Percentiles rank a stretch among this genome's conserved stretches.
These are phyloP conservation scores for Coemansia sp. DNA, from an alignment of 192 early-diverging fungal species.

Conservation along the genomic window DNA sequence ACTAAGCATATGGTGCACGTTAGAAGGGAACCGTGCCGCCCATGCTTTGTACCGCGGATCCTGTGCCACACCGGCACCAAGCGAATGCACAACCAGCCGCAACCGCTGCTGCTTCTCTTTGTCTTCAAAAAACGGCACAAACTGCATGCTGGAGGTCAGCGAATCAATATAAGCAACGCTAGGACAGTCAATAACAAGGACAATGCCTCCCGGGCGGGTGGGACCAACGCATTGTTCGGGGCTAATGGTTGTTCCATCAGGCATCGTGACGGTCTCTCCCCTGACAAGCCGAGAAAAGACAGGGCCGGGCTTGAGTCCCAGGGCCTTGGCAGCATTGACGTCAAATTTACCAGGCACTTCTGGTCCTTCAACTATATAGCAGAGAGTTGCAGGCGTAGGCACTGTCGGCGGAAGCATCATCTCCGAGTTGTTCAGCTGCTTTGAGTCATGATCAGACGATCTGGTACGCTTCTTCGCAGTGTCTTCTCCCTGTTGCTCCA, in stretches of 20 bases:
- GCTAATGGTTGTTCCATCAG: slow-evolving; percentile 66
- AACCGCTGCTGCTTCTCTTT: slow-evolving; percentile 20
- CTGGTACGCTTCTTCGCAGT: slow-evolving; percentile 32
- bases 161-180: slow-evolving; percentile 53
- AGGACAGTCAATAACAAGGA: slow-evolving; percentile 72
- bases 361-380: slow-evolving; percentile 76
- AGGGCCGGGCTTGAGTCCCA: slow-evolving; percentile 69
- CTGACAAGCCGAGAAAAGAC: slow-evolving; percentile 58
- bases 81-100: slow-evolving; percentile 65
- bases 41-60: slow-evolving; percentile 66
- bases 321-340: slow-evolving; percentile 57
- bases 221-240: slow-evolving; percentile 69
- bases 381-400: slow-evolving; percentile 56
- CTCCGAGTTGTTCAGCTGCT: slow-evolving; percentile 12
- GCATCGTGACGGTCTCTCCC: slow-evolving; percentile 59
- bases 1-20: slow-evolving; percentile 78
- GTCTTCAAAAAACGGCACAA: slow-evolving; percentile 41
- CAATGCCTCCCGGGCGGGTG: slow-evolving; percentile 59
- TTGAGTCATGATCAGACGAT: slow-evolving; percentile 19
- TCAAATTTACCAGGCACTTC: slow-evolving; percentile 79
- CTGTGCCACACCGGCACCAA: slow-evolving; percentile 62
- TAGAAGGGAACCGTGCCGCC: slow-evolving; percentile 67
- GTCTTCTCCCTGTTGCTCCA: slow-evolving; percentile 35
- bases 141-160: slow-evolving; percentile 46
- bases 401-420: slow-evolving; percentile 37